A percentile compares a stretch with the other conserved stretches of the same genome.
phyloP scores from a whole-genome alignment of 1,284 basidiomycete species.

The Polyporus tsugae region DNA sequence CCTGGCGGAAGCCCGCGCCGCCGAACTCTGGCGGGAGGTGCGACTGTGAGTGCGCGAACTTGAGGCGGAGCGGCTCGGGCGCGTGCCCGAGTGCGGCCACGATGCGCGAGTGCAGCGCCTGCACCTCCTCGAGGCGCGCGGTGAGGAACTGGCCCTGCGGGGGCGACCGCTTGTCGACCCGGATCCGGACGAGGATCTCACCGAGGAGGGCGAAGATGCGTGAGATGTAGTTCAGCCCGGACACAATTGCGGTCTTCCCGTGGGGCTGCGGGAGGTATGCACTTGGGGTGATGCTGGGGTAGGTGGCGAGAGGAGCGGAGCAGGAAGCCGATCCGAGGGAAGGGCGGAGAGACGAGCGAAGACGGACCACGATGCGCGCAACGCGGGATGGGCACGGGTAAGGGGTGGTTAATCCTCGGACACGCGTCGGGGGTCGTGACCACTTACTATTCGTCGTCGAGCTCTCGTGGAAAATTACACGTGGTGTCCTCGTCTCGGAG shows the following conservation, averaged over 20 bases:
- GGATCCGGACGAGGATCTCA: constrained; percentile 84
- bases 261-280: constrained; percentile 84
- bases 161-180: constrained; percentile 84
- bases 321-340: constrained; percentile 19
- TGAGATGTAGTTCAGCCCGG: constrained; percentile 86
- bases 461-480: constrained; percentile 84
- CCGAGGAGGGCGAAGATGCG: constrained; percentile 85
- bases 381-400: constrained; percentile 30
- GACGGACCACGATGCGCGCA: not conserved
- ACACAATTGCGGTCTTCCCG: constrained; percentile 83
- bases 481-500: constrained; percentile 89
- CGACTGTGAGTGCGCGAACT: constrained; percentile 57
- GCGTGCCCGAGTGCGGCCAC: constrained; percentile 72
- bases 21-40: constrained; percentile 68
- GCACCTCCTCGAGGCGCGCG: constrained; percentile 80
- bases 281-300: constrained; percentile 77
- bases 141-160: constrained; percentile 85
- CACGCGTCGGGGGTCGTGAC: constrained; percentile 25
- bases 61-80: constrained; percentile 75
- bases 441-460: constrained; percentile 87
- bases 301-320: constrained; percentile 5
- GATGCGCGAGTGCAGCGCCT: constrained; percentile 78
- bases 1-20: constrained; percentile 76
- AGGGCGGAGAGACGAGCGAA: constrained; percentile 23
- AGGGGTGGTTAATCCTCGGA: constrained; percentile 47